Evolutionary conservation across 2,329 filamentous ascomycete species (phyloP).

Genomic region (Colletotrichum scovillei): DNA sequence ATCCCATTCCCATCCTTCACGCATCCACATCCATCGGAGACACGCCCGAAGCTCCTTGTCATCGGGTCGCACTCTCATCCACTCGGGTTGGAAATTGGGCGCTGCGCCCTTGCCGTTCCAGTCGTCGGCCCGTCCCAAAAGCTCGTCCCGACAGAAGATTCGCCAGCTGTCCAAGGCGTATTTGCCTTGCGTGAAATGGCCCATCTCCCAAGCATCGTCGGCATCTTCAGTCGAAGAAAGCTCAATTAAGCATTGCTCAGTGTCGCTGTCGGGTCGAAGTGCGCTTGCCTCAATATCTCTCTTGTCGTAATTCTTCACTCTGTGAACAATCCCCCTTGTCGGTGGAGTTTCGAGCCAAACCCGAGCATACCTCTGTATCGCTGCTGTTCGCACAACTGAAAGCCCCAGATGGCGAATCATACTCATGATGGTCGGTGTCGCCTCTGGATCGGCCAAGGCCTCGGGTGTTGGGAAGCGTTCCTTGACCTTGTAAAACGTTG

Average conservation of each 20-base stretch:
- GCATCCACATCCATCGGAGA: conserved; percentile 91
- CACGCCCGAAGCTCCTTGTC: conserved; percentile 94
- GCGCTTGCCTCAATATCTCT: conserved; percentile 43
- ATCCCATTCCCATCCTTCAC: conserved; percentile 87
- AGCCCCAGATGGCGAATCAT: conserved; percentile 80
- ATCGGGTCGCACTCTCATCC: conserved; percentile 84
- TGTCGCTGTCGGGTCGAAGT: not conserved
- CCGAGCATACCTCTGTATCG: conserved; percentile 77
- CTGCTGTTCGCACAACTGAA: conserved; percentile 72
- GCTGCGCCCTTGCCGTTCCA: conserved; percentile 71
- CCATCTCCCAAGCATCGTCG: conserved; percentile 81
- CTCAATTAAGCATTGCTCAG: conserved; percentile 13
- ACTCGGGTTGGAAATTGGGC: conserved; percentile 81
- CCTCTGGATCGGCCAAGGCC: conserved; percentile 67
- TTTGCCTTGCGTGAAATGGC: conserved; percentile 82
- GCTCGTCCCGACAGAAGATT: conserved; percentile 87
- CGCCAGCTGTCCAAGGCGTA: conserved; percentile 93
- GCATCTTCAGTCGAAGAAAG: conserved; percentile 31
- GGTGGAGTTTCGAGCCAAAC: conserved; percentile 76
- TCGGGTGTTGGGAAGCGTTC: conserved; percentile 74
- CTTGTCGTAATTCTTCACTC: conserved; percentile 59
- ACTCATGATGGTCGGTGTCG: conserved; percentile 61
- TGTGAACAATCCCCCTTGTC: conserved; percentile 63
- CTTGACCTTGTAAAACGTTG: conserved; percentile 78
- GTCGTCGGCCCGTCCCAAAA: conserved; percentile 73